Evolutionary conservation across 2,329 filamentous ascomycete species (phyloP).

Genomic region (Cordyceps fumosorosea): DNA sequence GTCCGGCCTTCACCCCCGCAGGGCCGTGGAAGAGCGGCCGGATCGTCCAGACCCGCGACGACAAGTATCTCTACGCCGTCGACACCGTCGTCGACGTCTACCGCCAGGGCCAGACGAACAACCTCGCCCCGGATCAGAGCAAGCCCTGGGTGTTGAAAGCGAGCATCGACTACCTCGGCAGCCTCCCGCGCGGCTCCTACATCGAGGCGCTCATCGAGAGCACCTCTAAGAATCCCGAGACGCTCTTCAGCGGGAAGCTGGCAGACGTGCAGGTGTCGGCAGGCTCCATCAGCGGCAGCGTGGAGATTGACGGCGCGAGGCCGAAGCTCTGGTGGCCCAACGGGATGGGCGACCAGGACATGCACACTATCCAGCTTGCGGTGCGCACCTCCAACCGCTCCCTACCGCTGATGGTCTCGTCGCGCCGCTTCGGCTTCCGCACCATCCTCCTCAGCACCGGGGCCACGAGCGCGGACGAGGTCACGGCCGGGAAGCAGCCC

Average conservation of each 20-base stretch:
- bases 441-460: constrained; percentile 54
- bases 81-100: constrained; percentile 54
- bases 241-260: constrained; percentile 22
- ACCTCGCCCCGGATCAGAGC: constrained; percentile 49
- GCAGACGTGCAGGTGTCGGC: constrained; percentile 32
- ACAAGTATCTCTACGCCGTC: constrained; percentile 30
- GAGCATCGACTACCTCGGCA: constrained; percentile 51
- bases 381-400: not conserved
- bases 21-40: constrained; percentile 56
- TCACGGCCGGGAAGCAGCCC: constrained; percentile 40
- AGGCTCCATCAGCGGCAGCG: constrained; percentile 42
- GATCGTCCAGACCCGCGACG: constrained; percentile 41
- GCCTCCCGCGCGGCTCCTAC: constrained; percentile 33
- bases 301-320: constrained; percentile 32
- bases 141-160: constrained; percentile 55
- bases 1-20: constrained; percentile 54
- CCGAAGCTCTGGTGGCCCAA: constrained; percentile 57
- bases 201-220: constrained; percentile 39
- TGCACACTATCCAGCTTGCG: constrained; percentile 50
- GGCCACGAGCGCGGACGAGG: constrained; percentile 46
- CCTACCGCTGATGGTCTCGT: constrained; percentile 29
- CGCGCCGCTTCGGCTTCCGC: constrained; percentile 52
- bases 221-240: constrained; percentile 23
- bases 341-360: constrained; percentile 47
- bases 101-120: constrained; percentile 50